These are phyloP conservation scores for Exophiala dermatitidis DNA, from an alignment of 2,329 filamentous ascomycete species.

Conservation along the genomic window DNA sequence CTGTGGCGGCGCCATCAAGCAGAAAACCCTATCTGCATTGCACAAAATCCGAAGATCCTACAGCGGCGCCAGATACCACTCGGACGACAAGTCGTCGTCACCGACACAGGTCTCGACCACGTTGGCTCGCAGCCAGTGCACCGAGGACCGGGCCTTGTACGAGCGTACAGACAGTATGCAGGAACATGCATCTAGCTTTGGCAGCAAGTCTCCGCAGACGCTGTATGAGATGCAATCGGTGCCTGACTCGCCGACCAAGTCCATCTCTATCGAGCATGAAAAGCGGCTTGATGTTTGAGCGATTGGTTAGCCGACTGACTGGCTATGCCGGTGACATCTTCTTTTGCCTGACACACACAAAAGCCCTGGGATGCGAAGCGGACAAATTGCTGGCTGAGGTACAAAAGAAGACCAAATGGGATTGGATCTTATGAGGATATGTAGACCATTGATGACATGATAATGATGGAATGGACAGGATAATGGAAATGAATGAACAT, in stretches of 20 bases:
- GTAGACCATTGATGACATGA: not conserved
- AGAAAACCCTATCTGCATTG: conserved; percentile 9
- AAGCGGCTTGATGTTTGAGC: not conserved
- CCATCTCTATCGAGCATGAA: not conserved
- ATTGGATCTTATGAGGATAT: not conserved
- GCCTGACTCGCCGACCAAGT: not conserved
- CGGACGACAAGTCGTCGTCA: not conserved
- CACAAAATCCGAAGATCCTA: conserved; percentile 9
- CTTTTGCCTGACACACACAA: no score
- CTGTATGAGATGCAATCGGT: not conserved
- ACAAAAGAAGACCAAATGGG: no score
- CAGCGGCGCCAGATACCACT: conserved; percentile 9
- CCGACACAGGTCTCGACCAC: not conserved
- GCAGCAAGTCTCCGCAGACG: not conserved
- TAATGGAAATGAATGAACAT: not conserved
- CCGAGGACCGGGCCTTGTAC: conserved; percentile 13
- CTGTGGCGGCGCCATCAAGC: conserved; percentile 20
- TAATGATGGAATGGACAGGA: not conserved
- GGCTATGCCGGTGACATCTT: no score
- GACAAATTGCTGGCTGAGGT: no score
- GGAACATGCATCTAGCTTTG: not conserved
- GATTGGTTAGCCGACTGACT: no score
- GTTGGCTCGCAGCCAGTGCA: not conserved
- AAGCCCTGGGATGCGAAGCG: no score
- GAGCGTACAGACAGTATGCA: conserved; percentile 4